Evolutionary conservation across 208 protist species (phyloP).

Genomic region (Trypanosoma boissoni): DNA sequence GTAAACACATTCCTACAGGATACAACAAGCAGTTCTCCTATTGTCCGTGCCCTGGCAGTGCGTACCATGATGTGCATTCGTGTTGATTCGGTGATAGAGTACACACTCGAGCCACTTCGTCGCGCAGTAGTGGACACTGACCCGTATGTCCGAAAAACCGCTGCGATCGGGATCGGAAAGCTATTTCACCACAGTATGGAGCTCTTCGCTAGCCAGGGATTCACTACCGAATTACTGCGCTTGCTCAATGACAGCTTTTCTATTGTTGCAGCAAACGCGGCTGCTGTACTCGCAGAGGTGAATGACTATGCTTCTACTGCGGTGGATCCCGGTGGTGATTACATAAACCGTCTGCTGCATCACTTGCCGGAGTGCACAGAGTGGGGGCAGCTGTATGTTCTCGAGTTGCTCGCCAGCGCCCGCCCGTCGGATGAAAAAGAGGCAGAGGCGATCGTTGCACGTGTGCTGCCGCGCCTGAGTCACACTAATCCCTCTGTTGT

Average conservation of each 20-base stretch:
- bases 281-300: slow-evolving; percentile 96
- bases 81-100: slow-evolving; percentile 97
- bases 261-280: slow-evolving; percentile 98
- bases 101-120: slow-evolving; percentile 97
- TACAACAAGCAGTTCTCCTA: slow-evolving; percentile 90
- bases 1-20: slow-evolving; percentile 99
- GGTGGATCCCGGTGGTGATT: slow-evolving; percentile 62
- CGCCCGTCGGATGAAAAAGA: slow-evolving; percentile 46
- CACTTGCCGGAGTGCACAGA: slow-evolving; percentile 97
- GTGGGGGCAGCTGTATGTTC: slow-evolving; percentile 98
- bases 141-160: slow-evolving; percentile 99
- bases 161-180: slow-evolving; percentile 98
- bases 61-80: slow-evolving; percentile 99
- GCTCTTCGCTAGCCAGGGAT: slow-evolving; percentile 93
- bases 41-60: slow-evolving; percentile 98
- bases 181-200: slow-evolving; percentile 97
- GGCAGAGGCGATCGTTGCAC: slow-evolving; percentile 91
- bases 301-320: slow-evolving; percentile 47
- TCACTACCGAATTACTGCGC: slow-evolving; percentile 81
- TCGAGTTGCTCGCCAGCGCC: slow-evolving; percentile 94
- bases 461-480: slow-evolving; percentile 94
- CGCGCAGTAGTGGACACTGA: slow-evolving; percentile 92
- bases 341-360: slow-evolving; percentile 94
- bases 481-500: slow-evolving; percentile 99
- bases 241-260: slow-evolving; percentile 96